Evolutionary conservation across 2,329 filamentous ascomycete species (phyloP).

Genomic region (Delphinella strobiligena): DNA sequence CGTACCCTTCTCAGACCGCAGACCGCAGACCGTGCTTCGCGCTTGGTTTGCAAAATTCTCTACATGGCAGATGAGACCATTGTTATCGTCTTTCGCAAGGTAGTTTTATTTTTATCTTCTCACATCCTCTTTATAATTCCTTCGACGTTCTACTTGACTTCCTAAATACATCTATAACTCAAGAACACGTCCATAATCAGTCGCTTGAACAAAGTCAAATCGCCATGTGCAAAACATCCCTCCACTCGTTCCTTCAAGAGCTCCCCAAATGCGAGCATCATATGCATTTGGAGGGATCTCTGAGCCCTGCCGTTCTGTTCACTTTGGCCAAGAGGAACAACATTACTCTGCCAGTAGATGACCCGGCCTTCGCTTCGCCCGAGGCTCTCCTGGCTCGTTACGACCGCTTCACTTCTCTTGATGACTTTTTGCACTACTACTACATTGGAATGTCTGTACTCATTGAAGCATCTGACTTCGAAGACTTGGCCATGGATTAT

Average conservation of each 20-base stretch:
- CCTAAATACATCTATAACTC: too few relatives aligned
- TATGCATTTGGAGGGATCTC: conserved; percentile 65
- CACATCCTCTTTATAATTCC: too few relatives aligned
- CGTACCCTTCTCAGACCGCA: not conserved
- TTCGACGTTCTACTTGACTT: too few relatives aligned
- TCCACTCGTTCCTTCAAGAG: conserved; percentile 48
- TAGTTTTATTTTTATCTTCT: not conserved
- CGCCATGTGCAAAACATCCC: conserved; percentile 35
- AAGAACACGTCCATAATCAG: too few relatives aligned
- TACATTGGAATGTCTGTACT: conserved; percentile 65
- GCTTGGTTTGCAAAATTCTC: not conserved
- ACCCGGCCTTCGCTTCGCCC: conserved; percentile 51
- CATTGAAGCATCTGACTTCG: conserved; percentile 54
- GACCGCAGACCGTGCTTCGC: not conserved
- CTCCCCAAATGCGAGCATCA: conserved; percentile 76
- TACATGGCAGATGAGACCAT: not conserved
- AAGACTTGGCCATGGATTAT: conserved; percentile 60
- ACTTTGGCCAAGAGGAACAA: conserved; percentile 54
- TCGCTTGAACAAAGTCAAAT: not conserved
- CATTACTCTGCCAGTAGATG: conserved; percentile 42
- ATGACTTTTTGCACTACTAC: conserved; percentile 71
- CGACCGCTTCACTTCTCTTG: conserved; percentile 53
- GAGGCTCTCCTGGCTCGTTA: conserved; percentile 52
- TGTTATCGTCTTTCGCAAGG: not conserved
- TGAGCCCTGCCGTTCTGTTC: conserved; percentile 60